phyloP scores from a whole-genome alignment of 2,329 filamentous ascomycete species.

The Ceratocystis papillata region DNA sequence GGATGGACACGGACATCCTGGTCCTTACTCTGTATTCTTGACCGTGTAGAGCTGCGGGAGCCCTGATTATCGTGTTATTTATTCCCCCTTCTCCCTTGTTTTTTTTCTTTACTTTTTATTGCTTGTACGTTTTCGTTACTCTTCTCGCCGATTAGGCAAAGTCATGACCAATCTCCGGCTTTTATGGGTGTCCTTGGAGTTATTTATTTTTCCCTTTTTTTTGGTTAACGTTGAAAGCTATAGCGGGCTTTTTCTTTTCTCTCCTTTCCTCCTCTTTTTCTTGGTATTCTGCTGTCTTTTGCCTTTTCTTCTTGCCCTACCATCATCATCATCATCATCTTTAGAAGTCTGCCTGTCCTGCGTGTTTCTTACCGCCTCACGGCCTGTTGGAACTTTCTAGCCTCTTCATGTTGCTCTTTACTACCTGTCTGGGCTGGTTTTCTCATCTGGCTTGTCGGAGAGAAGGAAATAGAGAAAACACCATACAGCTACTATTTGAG shows the following conservation, averaged over 20 bases:
- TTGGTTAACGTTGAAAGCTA: slow-evolving; percentile 2
- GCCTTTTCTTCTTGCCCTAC: background rate
- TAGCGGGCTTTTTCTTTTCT: background rate
- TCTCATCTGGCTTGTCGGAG: background rate
- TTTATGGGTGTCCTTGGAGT: slow-evolving; percentile 1
- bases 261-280: background rate
- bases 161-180: slow-evolving; percentile 1
- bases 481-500: background rate
- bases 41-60: background rate
- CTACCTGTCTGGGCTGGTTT: background rate
- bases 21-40: background rate
- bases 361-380: background rate
- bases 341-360: slow-evolving; percentile 2
- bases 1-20: background rate
- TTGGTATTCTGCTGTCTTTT: background rate
- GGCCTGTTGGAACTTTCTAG: too few relatives aligned
- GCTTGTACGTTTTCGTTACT: background rate
- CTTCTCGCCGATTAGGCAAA: background rate
- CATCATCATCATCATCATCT: background rate
- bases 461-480: background rate
- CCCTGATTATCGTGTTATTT: background rate
- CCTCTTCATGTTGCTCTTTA: background rate
- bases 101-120: background rate
- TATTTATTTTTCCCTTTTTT: background rate
- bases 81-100: background rate